These are phyloP conservation scores for Magnaporthiopsis incrustans DNA, from an alignment of 2,329 filamentous ascomycete genomes.

Conservation along the genomic window DNA sequence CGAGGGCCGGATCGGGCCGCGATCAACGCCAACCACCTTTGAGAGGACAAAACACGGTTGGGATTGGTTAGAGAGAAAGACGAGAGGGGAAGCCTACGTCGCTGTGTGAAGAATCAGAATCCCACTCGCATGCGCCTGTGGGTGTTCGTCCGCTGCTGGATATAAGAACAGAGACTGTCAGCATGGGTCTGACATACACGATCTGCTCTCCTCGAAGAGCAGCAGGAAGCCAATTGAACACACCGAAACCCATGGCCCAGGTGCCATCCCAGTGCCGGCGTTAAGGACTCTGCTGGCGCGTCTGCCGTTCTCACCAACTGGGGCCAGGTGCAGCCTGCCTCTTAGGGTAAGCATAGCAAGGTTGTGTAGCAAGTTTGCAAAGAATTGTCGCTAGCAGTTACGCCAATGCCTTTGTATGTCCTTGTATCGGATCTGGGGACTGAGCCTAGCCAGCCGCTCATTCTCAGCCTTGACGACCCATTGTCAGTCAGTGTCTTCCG, in stretches of 20 bases:
- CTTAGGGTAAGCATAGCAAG: conserved; percentile 12
- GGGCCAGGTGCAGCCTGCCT: conserved; percentile 11
- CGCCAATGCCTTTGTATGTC: not conserved
- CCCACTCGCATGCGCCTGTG: conserved; percentile 5
- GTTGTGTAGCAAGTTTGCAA: conserved; percentile 12
- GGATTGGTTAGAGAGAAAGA: not conserved
- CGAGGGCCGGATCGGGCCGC: conserved; percentile 15
- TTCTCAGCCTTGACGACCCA: conserved; percentile 8
- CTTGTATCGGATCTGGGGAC: too few species aligned
- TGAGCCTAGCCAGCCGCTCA: conserved; percentile 3
- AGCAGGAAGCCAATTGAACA: not conserved
- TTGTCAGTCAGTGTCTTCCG: not conserved
- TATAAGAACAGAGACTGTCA: not conserved
- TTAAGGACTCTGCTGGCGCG: conserved; percentile 5
- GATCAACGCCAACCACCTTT: conserved; percentile 14
- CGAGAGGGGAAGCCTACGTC: not conserved
- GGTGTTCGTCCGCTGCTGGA: conserved; percentile 9
- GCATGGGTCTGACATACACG: not conserved
- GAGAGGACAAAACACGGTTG: not conserved
- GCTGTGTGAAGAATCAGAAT: not conserved
- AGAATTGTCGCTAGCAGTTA: not conserved
- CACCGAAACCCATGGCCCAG: conserved; percentile 8
- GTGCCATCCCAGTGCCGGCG: conserved; percentile 7
- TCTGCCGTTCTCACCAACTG: conserved; percentile 4
- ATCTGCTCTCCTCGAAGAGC: not conserved